Percentiles rank a stretch among this genome's conserved stretches.
Evolutionary conservation across 768 basidiomycete genomes (phyloP).

Genomic region (Boletus sp.): DNA sequence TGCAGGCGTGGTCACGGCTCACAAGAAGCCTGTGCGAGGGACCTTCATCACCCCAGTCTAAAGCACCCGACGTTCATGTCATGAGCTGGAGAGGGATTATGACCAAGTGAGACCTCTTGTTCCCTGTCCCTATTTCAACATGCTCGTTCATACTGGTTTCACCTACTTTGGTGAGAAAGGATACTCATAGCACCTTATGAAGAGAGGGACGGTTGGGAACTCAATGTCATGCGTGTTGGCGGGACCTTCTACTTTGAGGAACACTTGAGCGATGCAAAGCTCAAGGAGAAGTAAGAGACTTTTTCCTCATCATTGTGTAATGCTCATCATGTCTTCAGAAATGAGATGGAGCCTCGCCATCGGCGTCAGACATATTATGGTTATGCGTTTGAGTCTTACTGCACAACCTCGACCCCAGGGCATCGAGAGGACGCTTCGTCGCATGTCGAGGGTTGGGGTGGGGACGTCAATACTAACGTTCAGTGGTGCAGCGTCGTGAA

Average conservation of each 20-base stretch:
- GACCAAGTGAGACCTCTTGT: conserved; percentile 59
- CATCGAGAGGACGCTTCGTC: conserved; percentile 20
- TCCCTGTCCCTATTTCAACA: background rate
- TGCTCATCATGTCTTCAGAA: conserved; percentile 38
- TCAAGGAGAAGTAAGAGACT: conserved; percentile 59
- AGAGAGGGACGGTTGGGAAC: conserved; percentile 70
- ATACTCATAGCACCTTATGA: conserved; percentile 83
- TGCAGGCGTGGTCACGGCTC: conserved; percentile 53
- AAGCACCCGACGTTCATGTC: conserved; percentile 46
- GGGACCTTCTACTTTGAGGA: conserved; percentile 76
- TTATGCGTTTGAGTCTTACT: conserved; percentile 88
- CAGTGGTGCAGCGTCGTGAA: conserved; percentile 92
- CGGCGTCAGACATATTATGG: conserved; percentile 74
- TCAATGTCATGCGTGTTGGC: conserved; percentile 77
- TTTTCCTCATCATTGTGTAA: background rate
- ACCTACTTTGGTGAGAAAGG: conserved; percentile 45
- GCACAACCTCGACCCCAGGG: conserved; percentile 47
- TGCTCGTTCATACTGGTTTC: conserved; percentile 13
- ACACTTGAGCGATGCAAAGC: conserved; percentile 53
- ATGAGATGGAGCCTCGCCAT: conserved; percentile 61
- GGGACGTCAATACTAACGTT: conserved; percentile 81
- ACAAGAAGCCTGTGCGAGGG: conserved; percentile 34
- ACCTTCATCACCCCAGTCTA: conserved; percentile 25
- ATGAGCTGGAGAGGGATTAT: conserved; percentile 80
- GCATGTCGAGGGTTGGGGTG: conserved; percentile 58